Evolutionary conservation across 495 filamentous ascomycete species (phyloP), one percentile per base, ranked within the genome.

Genomic region (Staphylotrichum longicolle): DNA sequence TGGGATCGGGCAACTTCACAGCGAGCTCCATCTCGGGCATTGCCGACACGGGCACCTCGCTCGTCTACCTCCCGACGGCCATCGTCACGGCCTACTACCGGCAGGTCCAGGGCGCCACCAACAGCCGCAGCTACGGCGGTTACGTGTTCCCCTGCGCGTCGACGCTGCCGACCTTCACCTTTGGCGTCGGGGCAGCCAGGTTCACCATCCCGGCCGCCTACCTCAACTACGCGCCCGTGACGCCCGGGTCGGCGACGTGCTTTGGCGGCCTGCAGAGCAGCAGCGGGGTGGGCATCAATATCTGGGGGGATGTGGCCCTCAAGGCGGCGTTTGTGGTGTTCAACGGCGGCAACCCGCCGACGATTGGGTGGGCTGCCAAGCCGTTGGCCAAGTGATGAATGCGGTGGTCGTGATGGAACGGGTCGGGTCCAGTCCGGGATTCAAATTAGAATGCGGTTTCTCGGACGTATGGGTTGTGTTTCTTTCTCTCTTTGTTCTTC

Each of bases 241-340:
- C 68, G 41, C 20, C 47, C 4, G 63, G 60, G 4, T 61, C 52
- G 33, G 32, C 48, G 5, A 78, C 66, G 59, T 90, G 87, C 77
- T 86, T 80, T 67, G 87, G 87, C 58, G 84, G 84, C 34, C 78
- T 90, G 60, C 87, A 90, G 77, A 77, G 75, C 60, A 86, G 86
- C 73, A 73, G 72, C 30, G 82, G 83, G 47, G 73, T 90, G 32
- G 83, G 80, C 32, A 83, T 90, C 69, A 84, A 82, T 61, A 91
- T 94, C 73, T 87, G 88, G 58, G 89, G 90, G 46, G 89, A 92
- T 60, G 82, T 91, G 51, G 91, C 91, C 69, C 82, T 94, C 63
- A 92, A 93, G 81, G 83, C 82, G 64, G 86, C 90, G 66, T 91
- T 88, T 67, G 89, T 88, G 15, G 85, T 94, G 35, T 91, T 91